These are phyloP conservation scores for Hypsizygus ulmarius DNA, from an alignment of 1,284 basidiomycete genomes.

Conservation along the genomic window DNA sequence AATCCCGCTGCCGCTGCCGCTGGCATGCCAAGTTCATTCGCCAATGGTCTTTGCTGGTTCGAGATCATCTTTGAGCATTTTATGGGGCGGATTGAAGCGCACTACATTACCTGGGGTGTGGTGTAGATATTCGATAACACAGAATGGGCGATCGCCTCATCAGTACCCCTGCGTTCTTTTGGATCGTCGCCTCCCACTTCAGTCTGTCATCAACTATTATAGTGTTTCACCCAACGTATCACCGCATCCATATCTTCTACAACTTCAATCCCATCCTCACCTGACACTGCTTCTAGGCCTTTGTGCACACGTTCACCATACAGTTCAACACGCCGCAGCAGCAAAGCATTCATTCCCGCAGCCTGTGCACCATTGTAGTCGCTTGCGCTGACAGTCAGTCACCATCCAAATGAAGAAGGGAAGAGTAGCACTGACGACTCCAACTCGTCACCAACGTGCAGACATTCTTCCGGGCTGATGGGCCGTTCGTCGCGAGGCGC, in stretches of 20 bases:
- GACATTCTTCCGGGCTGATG: slow-evolving; percentile 40
- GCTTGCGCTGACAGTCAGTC: slow-evolving; percentile 32
- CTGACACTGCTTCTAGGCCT: slow-evolving; percentile 33
- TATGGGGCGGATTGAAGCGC: neutral
- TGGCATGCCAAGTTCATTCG: neutral
- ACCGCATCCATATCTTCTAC: slow-evolving; percentile 41
- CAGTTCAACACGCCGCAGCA: slow-evolving; percentile 49
- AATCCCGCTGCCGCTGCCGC: no score
- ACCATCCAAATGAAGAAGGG: neutral
- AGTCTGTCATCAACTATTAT: slow-evolving; percentile 3
- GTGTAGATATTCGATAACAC: neutral
- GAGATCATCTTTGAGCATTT: neutral
- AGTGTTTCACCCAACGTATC: slow-evolving; percentile 18
- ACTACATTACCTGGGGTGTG: neutral
- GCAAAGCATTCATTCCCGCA: slow-evolving; percentile 57
- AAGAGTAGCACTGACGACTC: slow-evolving; percentile 43
- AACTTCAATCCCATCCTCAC: slow-evolving; percentile 30
- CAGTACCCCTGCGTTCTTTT: neutral
- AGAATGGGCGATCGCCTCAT: no score
- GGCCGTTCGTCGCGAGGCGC: slow-evolving; percentile 12
- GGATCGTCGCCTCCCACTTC: neutral
- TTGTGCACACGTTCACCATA: slow-evolving; percentile 50
- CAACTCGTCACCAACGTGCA: slow-evolving; percentile 75
- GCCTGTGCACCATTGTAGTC: slow-evolving; percentile 65
- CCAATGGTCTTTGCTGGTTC: no score